These are phyloP conservation scores for Taiozyma sp. DNA, from an alignment of 1,139 yeast genomes.

Conservation along the genomic window DNA sequence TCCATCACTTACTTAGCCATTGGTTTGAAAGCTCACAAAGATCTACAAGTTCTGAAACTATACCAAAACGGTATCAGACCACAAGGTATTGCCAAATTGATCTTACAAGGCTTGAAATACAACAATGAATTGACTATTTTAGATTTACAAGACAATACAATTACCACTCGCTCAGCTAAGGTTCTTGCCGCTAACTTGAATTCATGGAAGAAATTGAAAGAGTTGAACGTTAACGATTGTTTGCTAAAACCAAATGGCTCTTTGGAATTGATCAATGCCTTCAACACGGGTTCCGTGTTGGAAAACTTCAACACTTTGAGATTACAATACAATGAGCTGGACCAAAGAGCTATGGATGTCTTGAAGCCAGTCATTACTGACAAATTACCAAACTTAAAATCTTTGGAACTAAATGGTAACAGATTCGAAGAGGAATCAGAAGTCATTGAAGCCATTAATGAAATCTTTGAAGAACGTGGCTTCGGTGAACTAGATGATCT, in stretches of 20 bases:
- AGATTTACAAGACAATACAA: slow-evolving; percentile 93
- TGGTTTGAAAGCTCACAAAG: slow-evolving; percentile 67
- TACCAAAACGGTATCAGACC: slow-evolving; percentile 98
- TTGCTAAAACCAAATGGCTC: slow-evolving; percentile 78
- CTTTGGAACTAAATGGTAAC: slow-evolving; percentile 88
- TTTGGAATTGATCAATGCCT: slow-evolving; percentile 43
- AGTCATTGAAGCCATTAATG: slow-evolving; percentile 48
- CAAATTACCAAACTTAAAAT: slow-evolving; percentile 57
- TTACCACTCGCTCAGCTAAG: slow-evolving; percentile 78
- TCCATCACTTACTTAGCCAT: slow-evolving; percentile 74
- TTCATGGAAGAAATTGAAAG: slow-evolving; percentile 56
- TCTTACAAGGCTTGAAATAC: slow-evolving; percentile 64
- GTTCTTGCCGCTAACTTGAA: slow-evolving; percentile 60
- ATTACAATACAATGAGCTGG: slow-evolving; percentile 89
- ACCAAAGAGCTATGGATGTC: slow-evolving; percentile 53
- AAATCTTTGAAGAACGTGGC: slow-evolving; percentile 68
- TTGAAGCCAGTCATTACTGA: slow-evolving; percentile 48
- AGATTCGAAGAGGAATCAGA: slow-evolving; percentile 77
- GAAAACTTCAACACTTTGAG: slow-evolving; percentile 51
- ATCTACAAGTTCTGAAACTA: slow-evolving; percentile 68
- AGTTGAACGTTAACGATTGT: slow-evolving; percentile 87
- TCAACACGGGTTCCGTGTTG: slow-evolving; percentile 34
- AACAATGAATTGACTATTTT: slow-evolving; percentile 60
- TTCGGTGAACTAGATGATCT: slow-evolving; percentile 83
- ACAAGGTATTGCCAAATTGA: slow-evolving; percentile 74